Conservation (phyloP, 2,329 filamentous ascomycete genomes). For the Paecilomyces sp. region DNA sequence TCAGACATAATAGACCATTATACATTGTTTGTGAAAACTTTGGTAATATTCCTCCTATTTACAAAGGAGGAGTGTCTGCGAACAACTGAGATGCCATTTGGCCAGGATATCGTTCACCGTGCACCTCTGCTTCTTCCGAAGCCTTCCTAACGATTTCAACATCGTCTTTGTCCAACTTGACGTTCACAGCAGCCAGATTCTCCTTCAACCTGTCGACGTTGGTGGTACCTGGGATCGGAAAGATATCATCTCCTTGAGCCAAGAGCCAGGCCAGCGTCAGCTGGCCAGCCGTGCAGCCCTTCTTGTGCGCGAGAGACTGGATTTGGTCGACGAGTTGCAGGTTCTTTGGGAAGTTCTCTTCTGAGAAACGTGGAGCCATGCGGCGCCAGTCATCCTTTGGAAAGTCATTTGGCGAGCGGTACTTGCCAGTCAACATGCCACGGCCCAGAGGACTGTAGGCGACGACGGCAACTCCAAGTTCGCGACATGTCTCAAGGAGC, state of each 20-base stretch:
- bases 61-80: not conserved
- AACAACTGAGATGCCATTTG: not conserved
- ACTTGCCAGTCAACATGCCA: constrained; percentile 49
- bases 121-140: not conserved
- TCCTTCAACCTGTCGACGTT: not conserved
- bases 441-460: constrained; percentile 55
- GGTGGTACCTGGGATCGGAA: not conserved
- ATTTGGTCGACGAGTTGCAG: not conserved
- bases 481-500: constrained; percentile 48
- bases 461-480: constrained; percentile 52
- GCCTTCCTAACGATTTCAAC: not conserved
- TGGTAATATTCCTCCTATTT: not conserved
- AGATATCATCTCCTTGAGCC: not conserved
- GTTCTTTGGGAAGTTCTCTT: not conserved
- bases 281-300: not conserved
- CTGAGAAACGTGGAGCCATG: not conserved
- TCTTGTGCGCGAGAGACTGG: not conserved
- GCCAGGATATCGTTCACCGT: not conserved
- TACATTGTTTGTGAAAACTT: not conserved
- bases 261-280: not conserved
- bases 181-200: not conserved
- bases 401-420: constrained; percentile 11
- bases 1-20: not conserved
- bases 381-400: not conserved
- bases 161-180: not conserved